These are phyloP conservation scores for Fusarium proliferatum DNA, from an alignment of 2,329 filamentous ascomycete species.

Conservation along the genomic window DNA sequence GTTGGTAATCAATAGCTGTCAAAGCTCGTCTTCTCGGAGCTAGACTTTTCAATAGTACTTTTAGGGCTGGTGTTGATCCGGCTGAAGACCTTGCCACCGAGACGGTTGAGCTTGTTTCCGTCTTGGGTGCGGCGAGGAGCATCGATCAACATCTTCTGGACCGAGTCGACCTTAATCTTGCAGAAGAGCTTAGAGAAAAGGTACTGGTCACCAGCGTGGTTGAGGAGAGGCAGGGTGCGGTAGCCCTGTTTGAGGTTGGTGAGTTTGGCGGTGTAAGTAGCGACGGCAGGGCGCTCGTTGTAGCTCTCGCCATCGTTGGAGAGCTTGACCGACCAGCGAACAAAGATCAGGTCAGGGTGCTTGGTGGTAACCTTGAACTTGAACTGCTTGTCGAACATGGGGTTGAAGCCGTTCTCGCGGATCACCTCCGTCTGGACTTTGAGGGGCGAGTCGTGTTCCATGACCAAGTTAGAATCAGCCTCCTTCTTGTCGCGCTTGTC, in stretches of 20 bases:
- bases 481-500: constrained; percentile 91
- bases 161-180: constrained; percentile 75
- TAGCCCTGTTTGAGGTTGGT: constrained; percentile 91
- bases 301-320: constrained; percentile 79
- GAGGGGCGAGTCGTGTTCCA: constrained; percentile 69
- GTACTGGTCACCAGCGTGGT: constrained; percentile 90
- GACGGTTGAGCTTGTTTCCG: constrained; percentile 65
- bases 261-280: constrained; percentile 93
- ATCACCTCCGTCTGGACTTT: constrained; percentile 84
- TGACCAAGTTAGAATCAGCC: constrained; percentile 66
- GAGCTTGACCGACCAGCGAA: constrained; percentile 92
- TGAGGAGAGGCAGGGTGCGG: constrained; percentile 89
- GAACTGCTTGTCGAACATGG: constrained; percentile 83
- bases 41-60: constrained; percentile 64
- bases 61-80: constrained; percentile 64
- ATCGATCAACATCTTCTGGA: constrained; percentile 68
- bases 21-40: constrained; percentile 60
- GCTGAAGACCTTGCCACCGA: constrained; percentile 68
- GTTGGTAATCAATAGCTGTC: constrained; percentile 51
- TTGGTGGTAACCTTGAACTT: constrained; percentile 90
- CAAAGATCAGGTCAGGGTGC: constrained; percentile 91
- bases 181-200: constrained; percentile 96
- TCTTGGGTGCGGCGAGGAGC: constrained; percentile 54
- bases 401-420: constrained; percentile 92
- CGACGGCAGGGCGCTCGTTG: constrained; percentile 72